Percentiles rank a stretch among this genome's conserved stretches.
phyloP scores from a whole-genome alignment of 148 eudicot species.

The Arctostaphylos glauca region DNA sequence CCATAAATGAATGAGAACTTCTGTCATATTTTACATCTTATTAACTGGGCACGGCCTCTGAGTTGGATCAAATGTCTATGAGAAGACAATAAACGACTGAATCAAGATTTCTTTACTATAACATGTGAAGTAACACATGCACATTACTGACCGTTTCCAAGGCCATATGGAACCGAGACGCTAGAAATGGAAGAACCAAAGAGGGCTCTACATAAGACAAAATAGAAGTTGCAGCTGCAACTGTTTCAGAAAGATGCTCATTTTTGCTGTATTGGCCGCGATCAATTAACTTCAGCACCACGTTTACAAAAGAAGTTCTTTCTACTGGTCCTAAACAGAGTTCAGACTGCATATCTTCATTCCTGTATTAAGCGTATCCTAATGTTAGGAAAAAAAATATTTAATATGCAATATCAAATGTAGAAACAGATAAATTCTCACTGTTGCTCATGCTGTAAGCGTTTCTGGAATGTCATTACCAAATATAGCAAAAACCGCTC shows the following conservation, averaged over 20 bases:
- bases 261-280: conserved; percentile 99
- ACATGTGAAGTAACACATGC: neutral
- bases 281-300: conserved; percentile 77
- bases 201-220: conserved; percentile 92
- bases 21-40: neutral
- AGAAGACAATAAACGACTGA: neutral
- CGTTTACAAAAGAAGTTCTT: conserved; percentile 68
- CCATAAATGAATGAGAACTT: neutral
- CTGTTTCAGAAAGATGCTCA: conserved; percentile 86
- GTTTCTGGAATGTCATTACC: conserved; percentile 75
- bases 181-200: conserved; percentile 86
- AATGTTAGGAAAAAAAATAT: conserved; percentile 11
- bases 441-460: conserved; percentile 76
- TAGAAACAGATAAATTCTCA: conserved; percentile 31
- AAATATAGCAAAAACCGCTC: conserved; percentile 82
- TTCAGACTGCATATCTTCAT: conserved; percentile 37
- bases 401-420: conserved; percentile 2
- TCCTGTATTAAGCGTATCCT: conserved; percentile 43
- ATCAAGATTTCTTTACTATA: neutral
- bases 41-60: neutral
- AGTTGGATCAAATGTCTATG: neutral
- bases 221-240: conserved; percentile 85
- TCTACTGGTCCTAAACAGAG: conserved; percentile 59
- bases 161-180: conserved; percentile 92
- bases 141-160: conserved; percentile 82